Evolutionary conservation across 2,329 filamentous ascomycete species (phyloP).

Genomic region (Dactylellina cionopaga): DNA sequence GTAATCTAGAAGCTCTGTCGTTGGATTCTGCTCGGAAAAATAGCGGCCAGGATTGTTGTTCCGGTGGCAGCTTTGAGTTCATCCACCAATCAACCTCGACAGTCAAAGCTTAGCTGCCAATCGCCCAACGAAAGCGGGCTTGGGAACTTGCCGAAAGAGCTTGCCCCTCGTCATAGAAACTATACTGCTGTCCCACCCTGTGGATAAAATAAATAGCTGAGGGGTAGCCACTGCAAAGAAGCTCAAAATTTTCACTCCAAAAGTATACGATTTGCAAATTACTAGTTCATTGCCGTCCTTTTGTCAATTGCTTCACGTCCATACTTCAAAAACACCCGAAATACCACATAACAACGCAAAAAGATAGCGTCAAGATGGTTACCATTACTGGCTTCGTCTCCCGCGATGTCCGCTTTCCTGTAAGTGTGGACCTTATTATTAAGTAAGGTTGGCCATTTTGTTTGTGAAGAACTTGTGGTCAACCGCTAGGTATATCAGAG

Average conservation of each 20-base stretch:
- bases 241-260: neutral
- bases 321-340: neutral
- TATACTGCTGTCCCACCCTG: conserved; percentile 19
- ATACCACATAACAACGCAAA: conserved; percentile 35
- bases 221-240: neutral
- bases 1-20: neutral
- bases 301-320: neutral
- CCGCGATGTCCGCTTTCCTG: conserved; percentile 78
- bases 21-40: conserved; percentile 32
- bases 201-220: conserved; percentile 41
- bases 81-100: conserved; percentile 44
- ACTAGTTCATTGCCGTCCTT: neutral
- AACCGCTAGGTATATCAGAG: conserved; percentile 42
- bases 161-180: conserved; percentile 28
- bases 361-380: conserved; percentile 61
- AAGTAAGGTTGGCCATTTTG: conserved; percentile 5
- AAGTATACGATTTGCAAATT: neutral
- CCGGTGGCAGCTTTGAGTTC: conserved; percentile 43
- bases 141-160: conserved; percentile 50
- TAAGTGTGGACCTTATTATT: conserved; percentile 57
- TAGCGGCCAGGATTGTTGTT: conserved; percentile 48
- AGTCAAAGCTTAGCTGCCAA: conserved; percentile 3
- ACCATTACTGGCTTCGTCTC: conserved; percentile 78
- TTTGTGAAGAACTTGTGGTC: conserved; percentile 16
- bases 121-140: conserved; percentile 2